Evolutionary conservation across 2,329 filamentous ascomycete species (phyloP).

Genomic region (Neonectria punicea): DNA sequence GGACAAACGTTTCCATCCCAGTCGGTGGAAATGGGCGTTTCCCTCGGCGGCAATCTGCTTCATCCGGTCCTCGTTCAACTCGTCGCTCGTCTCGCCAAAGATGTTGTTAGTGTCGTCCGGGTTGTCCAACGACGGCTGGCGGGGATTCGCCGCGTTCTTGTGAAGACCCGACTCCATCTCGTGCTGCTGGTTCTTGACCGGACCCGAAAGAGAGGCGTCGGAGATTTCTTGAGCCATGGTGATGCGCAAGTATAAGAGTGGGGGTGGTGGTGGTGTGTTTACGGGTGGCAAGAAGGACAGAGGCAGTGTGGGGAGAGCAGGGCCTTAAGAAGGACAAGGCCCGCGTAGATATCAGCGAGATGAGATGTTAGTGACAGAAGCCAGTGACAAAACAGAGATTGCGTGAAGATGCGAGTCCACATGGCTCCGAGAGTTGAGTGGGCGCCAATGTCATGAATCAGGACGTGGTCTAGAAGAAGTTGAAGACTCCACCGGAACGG

Average conservation of each 20-base stretch:
- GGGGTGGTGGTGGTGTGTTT: neutral
- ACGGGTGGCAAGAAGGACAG: neutral
- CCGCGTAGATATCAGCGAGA: slow-evolving; percentile 4
- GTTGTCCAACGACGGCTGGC: slow-evolving; percentile 1
- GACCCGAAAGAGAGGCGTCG: neutral
- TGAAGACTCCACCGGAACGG: slow-evolving; percentile 5
- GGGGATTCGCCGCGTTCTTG: neutral
- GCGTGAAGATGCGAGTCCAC: slow-evolving; percentile 14
- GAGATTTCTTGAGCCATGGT: slow-evolving; percentile 8
- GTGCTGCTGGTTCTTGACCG: slow-evolving; percentile 5
- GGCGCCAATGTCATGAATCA: slow-evolving; percentile 12
- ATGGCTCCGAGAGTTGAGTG: neutral
- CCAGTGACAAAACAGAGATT: neutral
- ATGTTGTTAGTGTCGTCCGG: slow-evolving; percentile 15
- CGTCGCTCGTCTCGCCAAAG: slow-evolving; percentile 22
- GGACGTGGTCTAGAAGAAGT: neutral
- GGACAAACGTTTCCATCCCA: slow-evolving; percentile 26
- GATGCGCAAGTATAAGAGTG: neutral
- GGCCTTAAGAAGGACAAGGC: neutral
- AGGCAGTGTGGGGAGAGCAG: neutral
- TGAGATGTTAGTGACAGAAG: neutral
- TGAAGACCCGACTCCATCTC: slow-evolving; percentile 1
- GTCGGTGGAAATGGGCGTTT: slow-evolving; percentile 22
- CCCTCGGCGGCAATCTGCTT: slow-evolving; percentile 26
- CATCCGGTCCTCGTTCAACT: slow-evolving; percentile 21